phyloP scores from a whole-genome alignment of 805 yeast species.

The Scheffersomyces coipomensis region DNA sequence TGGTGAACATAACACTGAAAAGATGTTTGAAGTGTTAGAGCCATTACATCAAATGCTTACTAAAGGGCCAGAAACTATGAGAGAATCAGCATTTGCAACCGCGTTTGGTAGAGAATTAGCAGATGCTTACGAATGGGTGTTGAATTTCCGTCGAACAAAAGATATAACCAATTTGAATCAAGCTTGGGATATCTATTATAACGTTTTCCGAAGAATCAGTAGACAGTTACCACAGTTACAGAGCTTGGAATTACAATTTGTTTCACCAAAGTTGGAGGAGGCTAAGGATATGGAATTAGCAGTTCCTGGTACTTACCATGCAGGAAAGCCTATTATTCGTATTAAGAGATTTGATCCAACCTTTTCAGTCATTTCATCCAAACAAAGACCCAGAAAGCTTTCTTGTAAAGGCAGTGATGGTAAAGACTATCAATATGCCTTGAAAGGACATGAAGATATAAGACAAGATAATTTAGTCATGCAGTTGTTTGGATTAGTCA shows the following conservation, averaged over 20 bases:
- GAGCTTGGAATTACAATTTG: conserved; percentile 85
- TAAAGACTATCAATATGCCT: conserved; percentile 72
- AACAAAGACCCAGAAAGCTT: conserved; percentile 90
- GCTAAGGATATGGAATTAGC: conserved; percentile 83
- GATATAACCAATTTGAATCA: conserved; percentile 89
- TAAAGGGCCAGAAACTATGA: conserved; percentile 85
- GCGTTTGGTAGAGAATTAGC: conserved; percentile 90
- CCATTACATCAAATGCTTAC: conserved; percentile 85
- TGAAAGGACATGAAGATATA: conserved; percentile 97
- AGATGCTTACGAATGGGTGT: conserved; percentile 93
- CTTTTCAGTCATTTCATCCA: conserved; percentile 84
- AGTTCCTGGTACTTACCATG: conserved; percentile 88
- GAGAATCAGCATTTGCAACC: conserved; percentile 89
- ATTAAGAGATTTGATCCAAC: conserved; percentile 79
- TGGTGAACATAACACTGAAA: conserved; percentile 91
- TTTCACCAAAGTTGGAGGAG: conserved; percentile 82
- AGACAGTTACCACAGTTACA: conserved; percentile 86
- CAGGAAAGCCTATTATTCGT: conserved; percentile 74
- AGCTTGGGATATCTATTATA: conserved; percentile 97
- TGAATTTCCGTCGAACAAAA: conserved; percentile 78
- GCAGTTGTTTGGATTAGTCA: conserved; percentile 96
- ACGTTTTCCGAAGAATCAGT: conserved; percentile 87
- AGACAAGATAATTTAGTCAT: conserved; percentile 96
- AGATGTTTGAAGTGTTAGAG: conserved; percentile 87
- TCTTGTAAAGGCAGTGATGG: conserved; percentile 88